phyloP scores from a whole-genome alignment of 179 eudicot genomes.

The Silene noctiflora region DNA sequence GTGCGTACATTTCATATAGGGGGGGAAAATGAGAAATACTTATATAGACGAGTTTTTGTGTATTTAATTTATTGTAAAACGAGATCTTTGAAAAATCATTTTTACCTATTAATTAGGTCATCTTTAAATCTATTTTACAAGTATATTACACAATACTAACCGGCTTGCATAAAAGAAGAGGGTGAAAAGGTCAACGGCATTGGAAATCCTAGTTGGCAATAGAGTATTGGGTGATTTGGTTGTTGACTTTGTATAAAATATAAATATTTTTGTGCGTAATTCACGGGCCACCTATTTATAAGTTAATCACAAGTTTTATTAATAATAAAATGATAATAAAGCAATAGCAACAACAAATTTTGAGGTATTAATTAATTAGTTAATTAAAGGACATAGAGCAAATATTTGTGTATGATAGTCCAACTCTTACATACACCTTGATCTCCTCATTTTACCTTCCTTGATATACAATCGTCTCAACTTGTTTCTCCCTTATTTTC shows the following conservation, averaged over 20 bases:
- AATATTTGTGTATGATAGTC: conserved; percentile 15
- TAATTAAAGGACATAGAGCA: background rate
- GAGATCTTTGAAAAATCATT: no score
- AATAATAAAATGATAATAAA: background rate
- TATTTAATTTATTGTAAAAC: no score
- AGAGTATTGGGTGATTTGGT: conserved; percentile 23
- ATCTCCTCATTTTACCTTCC: background rate
- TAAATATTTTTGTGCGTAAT: conserved; percentile 9
- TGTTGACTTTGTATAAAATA: background rate
- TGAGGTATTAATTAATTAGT: conserved; percentile 14
- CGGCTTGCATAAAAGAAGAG: no score
- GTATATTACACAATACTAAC: no score
- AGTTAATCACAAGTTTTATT: background rate
- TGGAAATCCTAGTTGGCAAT: conserved; percentile 18
- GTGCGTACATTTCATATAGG: no score
- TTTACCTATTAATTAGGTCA: no score
- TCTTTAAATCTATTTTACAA: no score
- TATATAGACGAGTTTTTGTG: no score
- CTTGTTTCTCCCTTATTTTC: conserved; percentile 9
- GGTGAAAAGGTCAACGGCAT: conserved; percentile 24
- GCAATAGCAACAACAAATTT: background rate
- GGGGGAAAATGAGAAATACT: no score
- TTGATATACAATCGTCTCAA: conserved; percentile 3
- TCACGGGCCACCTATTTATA: conserved; percentile 19
- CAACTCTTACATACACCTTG: background rate